phyloP scores from a whole-genome alignment of 129 eudicot species.

The Flaveria robusta region DNA sequence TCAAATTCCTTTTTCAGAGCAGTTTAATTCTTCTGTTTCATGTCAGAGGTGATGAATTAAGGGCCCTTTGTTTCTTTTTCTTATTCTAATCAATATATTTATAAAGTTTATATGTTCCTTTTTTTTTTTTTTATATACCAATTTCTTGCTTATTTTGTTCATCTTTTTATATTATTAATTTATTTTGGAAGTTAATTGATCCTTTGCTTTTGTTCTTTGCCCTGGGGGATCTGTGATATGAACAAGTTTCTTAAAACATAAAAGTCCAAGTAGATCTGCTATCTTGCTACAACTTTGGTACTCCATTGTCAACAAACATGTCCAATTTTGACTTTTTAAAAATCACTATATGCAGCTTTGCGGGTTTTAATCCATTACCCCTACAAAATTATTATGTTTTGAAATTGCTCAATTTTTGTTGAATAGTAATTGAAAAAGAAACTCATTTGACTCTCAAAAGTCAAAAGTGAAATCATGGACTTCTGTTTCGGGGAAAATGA shows the following conservation, averaged over 20 bases:
- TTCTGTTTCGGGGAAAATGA: conserved; percentile 1
- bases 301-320: conserved; percentile 9
- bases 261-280: conserved; percentile 33
- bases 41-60: conserved; percentile 13
- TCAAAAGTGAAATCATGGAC: neutral
- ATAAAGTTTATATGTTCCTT: neutral
- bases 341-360: conserved; percentile 11
- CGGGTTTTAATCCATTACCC: neutral
- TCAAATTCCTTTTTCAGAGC: conserved; percentile 27
- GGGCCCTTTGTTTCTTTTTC: neutral
- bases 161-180: neutral
- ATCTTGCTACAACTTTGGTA: conserved; percentile 10
- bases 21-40: conserved; percentile 23
- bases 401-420: neutral
- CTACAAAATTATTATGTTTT: neutral
- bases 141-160: conserved; percentile 25
- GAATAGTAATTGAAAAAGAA: conserved; percentile 8
- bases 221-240: neutral
- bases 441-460: conserved; percentile 14
- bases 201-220: neutral
- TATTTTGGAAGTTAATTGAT: conserved; percentile 13
- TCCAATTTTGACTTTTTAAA: conserved; percentile 21
- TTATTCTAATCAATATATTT: neutral
- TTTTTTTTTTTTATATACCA: neutral
- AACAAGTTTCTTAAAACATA: conserved; percentile 24